phyloP scores from a whole-genome alignment of 192 early-diverging fungal species.

The Mortierella hygrophila region DNA sequence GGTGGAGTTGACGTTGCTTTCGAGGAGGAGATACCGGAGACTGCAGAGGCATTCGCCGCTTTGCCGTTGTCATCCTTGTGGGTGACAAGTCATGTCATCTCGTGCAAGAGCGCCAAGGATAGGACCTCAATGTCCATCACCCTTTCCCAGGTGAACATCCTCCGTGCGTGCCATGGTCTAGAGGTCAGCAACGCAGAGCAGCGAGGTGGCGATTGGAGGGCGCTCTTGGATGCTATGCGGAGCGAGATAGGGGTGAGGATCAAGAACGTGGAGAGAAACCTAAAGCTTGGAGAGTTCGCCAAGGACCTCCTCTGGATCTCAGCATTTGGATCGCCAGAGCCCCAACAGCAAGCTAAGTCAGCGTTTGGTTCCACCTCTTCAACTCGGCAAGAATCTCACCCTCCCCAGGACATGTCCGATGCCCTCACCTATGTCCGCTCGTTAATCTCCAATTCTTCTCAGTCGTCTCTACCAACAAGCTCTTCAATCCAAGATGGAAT shows the following conservation, averaged over 20 bases:
- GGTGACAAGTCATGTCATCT: constrained; percentile 40
- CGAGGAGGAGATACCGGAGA: neutral
- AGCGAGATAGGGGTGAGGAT: constrained; percentile 49
- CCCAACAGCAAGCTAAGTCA: neutral
- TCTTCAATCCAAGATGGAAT: neutral
- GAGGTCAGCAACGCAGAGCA: constrained; percentile 13
- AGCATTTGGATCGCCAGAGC: constrained; percentile 20
- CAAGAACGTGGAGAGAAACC: constrained; percentile 50
- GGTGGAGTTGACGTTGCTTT: neutral
- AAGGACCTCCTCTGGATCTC: constrained; percentile 47
- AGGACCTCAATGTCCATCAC: constrained; percentile 48
- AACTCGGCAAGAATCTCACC: neutral
- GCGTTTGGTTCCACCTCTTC: constrained; percentile 1
- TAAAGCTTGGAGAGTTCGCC: constrained; percentile 46
- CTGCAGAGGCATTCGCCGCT: neutral
- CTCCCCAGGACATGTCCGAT: constrained; percentile 6
- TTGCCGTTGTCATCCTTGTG: constrained; percentile 22
- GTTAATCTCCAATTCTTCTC: constrained; percentile 3
- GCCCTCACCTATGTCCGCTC: constrained; percentile 35
- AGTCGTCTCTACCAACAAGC: neutral
- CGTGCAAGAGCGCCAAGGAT: constrained; percentile 52
- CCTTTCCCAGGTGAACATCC: constrained; percentile 40
- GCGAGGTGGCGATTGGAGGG: constrained; percentile 39
- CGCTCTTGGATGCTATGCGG: constrained; percentile 47
- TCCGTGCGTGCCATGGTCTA: constrained; percentile 34